These are phyloP conservation scores for Metschnikowia vanudenii DNA, from an alignment of 805 yeast genomes.

Conservation along the genomic window DNA sequence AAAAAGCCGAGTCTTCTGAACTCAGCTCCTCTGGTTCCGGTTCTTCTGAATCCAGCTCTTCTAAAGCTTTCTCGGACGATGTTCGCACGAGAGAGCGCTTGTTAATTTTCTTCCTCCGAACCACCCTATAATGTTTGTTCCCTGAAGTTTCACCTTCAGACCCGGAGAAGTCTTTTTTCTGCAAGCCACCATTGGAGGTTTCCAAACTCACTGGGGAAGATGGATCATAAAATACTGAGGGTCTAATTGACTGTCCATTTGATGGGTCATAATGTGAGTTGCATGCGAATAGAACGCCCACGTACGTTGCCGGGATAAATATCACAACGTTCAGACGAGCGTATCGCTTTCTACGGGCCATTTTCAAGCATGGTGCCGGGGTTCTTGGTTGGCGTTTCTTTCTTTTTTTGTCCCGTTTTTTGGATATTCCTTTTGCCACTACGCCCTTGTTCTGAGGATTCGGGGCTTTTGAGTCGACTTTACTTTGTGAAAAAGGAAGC, in stretches of 20 bases:
- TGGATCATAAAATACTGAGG: background rate
- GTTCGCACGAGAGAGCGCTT: no score
- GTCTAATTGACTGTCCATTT: background rate
- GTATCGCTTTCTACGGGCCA: slow-evolving; percentile 56
- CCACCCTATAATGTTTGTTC: background rate
- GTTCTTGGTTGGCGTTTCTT: background rate
- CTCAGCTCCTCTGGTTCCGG: background rate
- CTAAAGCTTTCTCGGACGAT: no score
- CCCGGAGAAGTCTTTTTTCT: no score
- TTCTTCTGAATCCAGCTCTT: no score
- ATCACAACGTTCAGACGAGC: slow-evolving; percentile 44
- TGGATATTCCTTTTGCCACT: no score
- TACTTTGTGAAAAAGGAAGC: background rate
- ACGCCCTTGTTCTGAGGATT: background rate
- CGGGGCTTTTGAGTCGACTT: background rate
- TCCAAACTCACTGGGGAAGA: no score
- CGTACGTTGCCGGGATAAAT: slow-evolving; percentile 55
- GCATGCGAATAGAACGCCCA: slow-evolving; percentile 65
- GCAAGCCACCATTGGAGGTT: background rate
- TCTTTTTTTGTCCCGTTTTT: background rate
- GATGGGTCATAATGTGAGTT: background rate
- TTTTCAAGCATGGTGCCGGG: slow-evolving; percentile 44
- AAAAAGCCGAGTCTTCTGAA: background rate
- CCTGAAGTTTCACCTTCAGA: no score
- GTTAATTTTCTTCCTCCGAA: background rate